phyloP scores from a whole-genome alignment of 306 rosid genomes.

The Cercis canadensis region DNA sequence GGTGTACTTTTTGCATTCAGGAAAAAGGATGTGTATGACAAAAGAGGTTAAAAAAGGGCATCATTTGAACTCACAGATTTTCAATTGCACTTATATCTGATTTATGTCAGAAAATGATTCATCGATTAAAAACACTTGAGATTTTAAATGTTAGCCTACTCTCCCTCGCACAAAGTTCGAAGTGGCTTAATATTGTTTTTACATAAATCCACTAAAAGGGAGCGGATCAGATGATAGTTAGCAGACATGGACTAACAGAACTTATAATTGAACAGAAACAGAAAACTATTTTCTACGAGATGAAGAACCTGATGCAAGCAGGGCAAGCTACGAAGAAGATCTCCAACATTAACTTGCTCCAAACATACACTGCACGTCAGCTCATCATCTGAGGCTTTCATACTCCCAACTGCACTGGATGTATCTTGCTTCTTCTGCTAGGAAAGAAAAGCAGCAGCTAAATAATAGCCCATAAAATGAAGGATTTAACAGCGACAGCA shows the following conservation, averaged over 20 bases:
- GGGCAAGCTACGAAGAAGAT: slow-evolving; percentile 92
- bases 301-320: slow-evolving; percentile 87
- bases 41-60: too few relatives aligned
- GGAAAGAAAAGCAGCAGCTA: slow-evolving; percentile 10
- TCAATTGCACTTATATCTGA: too few relatives aligned
- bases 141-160: too few relatives aligned
- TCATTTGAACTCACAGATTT: too few relatives aligned
- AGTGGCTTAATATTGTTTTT: too few relatives aligned
- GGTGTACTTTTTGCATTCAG: too few relatives aligned
- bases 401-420: slow-evolving; percentile 53
- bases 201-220: too few relatives aligned
- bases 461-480: neutral
- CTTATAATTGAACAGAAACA: slow-evolving; percentile 2
- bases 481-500: neutral
- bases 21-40: too few relatives aligned
- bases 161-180: too few relatives aligned
- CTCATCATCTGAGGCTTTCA: slow-evolving; percentile 77
- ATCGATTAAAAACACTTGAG: too few relatives aligned
- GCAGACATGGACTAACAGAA: neutral
- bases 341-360: slow-evolving; percentile 93
- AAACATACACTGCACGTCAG: slow-evolving; percentile 96
- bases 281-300: neutral
- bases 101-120: too few relatives aligned
- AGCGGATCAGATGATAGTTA: neutral
- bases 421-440: slow-evolving; percentile 72